Base-by-base conservation (phyloP, 768 basidiomycete species). In the Cystofilobasidium bisporidii region DNA sequence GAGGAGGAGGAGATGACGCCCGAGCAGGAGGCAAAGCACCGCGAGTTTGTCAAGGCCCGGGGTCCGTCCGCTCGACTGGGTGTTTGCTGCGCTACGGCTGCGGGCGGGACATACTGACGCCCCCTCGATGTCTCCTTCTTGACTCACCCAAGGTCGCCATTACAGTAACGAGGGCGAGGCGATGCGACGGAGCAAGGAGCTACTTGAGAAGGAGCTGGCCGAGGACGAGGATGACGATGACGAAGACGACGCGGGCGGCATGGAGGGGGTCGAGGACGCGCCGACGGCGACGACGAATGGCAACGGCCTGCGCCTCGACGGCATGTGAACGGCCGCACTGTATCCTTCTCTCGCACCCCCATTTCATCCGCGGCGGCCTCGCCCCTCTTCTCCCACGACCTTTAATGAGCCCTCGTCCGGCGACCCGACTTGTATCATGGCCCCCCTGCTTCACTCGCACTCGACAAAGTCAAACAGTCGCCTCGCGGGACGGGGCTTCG, bases 161-260 rank as follows among this genome's bases (percentile, higher is more conserved):
- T 91, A 91, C 72, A 90, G 89, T 8, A 91, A 91, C 61, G 90
- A 92, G 75, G 90, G 88, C 1, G 87, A 91, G 75, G 90, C 89
- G 22, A 91, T 92, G 90, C 74, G 89, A 88, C 83, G 81, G 64
- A 87, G 88, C 30, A 81, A 82, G 65, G 77, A 81, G 71, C 76
- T 89, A 61, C 81, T 85, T 76, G 84, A 82, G 0, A 81, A 84
- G 6, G 86, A 88, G 0, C 86, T 87, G 0, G 86, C 86, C 64
- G 72, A 72, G 47, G 64, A 72, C 41, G 72, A 73, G 14, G 72
- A 75, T 56, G 77, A 76, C 47, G 63, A 58, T 67, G 71, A 69
- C 36, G 36, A 36, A 26, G 59, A 73, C 55, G 71, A 73, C 28
- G 72, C 74, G 65, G 76, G 76, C 2, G 74, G 24, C 11, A 60